A percentile compares a stretch with the other conserved stretches of the same genome.
Conservation (phyloP, 2,329 filamentous ascomycete species). For the Pyricularia pennisetigena region DNA sequence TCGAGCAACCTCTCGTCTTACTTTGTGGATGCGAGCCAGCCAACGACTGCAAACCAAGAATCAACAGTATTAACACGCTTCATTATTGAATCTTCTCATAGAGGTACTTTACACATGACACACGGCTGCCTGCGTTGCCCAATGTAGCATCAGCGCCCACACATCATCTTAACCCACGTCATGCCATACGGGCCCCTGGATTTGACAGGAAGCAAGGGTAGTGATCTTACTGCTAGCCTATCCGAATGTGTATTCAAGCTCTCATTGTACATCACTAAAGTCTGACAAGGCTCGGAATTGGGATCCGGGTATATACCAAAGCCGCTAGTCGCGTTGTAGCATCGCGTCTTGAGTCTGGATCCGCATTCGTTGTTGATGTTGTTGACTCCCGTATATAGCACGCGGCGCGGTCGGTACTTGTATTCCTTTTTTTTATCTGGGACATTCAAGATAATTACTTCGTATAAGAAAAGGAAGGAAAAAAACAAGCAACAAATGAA, state of each 20-base stretch:
- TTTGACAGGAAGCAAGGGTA: neutral
- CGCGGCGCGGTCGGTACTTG: neutral
- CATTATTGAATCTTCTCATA: neutral
- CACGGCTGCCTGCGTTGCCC: neutral
- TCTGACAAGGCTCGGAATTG: neutral
- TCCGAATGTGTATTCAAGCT: neutral
- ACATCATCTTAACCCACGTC: neutral
- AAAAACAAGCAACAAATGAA: neutral
- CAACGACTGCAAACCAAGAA: neutral
- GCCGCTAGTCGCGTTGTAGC: neutral
- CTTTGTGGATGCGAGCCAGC: neutral
- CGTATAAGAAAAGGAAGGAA: neutral
- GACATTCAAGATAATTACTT: too few relatives aligned
- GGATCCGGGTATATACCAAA: neutral
- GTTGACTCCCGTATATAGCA: neutral
- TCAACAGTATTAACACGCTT: neutral
- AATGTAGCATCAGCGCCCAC: neutral
- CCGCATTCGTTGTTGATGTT: neutral
- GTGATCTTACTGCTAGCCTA: neutral
- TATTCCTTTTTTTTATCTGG: neutral
- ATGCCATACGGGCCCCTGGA: neutral
- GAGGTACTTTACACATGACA: neutral
- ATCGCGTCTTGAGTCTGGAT: neutral
- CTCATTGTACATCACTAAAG: neutral
- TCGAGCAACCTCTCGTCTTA: neutral